Evolutionary conservation across 176 grass and related monocot species (phyloP).

Genomic region (Alloteropsis semialata): DNA sequence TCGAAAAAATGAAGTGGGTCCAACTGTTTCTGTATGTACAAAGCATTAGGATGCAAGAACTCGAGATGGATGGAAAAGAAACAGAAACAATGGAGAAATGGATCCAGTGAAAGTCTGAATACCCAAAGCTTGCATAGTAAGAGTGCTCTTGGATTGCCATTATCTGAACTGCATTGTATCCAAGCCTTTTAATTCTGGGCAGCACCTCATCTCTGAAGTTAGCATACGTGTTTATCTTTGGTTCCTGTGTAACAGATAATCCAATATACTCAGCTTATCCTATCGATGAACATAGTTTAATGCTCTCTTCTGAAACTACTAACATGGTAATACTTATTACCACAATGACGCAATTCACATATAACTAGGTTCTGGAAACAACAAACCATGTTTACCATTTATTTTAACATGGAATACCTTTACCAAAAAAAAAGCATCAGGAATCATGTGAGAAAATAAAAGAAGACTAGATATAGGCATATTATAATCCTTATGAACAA

Average conservation of each 20-base stretch:
- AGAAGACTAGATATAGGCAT: not conserved
- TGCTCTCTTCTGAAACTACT: not conserved
- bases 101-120: constrained; percentile 25
- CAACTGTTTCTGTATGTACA: not conserved
- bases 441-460: not conserved
- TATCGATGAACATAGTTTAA: not conserved
- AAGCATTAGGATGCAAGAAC: not conserved
- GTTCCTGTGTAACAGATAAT: constrained; percentile 56
- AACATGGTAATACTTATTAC: constrained; percentile 3
- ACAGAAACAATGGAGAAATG: not conserved
- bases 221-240: constrained; percentile 90
- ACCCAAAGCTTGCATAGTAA: constrained; percentile 98
- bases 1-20: not conserved
- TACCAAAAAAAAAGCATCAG: not conserved
- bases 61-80: constrained; percentile 10
- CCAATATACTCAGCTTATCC: constrained; percentile 18
- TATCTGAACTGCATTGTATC: constrained; percentile 98
- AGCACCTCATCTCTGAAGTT: constrained; percentile 95
- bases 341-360: constrained; percentile 3
- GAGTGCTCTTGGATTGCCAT: constrained; percentile 99
- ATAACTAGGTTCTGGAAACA: constrained; percentile 18
- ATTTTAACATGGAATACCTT: not conserved
- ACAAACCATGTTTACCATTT: not conserved
- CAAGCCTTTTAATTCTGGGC: constrained; percentile 92
- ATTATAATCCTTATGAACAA: not conserved